Evolutionary conservation across 108 stramenopile species (phyloP), one percentile per base, ranked within the genome.

Genomic region (Cyclotella baltica): DNA sequence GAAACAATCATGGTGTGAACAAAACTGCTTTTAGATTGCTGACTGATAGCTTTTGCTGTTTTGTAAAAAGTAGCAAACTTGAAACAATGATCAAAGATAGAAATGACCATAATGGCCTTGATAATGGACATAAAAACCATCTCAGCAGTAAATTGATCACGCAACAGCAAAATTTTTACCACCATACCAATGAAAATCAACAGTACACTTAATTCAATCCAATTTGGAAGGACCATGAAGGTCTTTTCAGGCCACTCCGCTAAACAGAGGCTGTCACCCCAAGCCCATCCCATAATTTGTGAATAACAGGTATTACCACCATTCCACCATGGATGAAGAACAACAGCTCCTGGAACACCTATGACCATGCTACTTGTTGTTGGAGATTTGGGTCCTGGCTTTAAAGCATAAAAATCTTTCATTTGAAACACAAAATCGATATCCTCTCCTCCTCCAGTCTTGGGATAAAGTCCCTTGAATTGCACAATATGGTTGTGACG

Each of bases 381-480:
- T 38, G 18, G n/a, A 20, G 4, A 22, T 30, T 74, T 23, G 63
- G 73, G 10, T 22, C 53, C n/a, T 43, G 40, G 40, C 6, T 43
- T 6, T 43, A 43, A 43, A 13, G 40, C 40, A 30, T 76, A 70
- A 16, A 70, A 70, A 15, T 71, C 15, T 73, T 82, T 81, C 58
- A 33, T 78, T 58, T 81, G 83, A 62, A 70, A 80, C 31, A 77
- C 80, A 40, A 87, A 76, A 46, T 86, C 88, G 57, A 86, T 81
- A 51, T 86, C 85, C 34, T 86, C 86, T 20, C 87, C 85, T 16
- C 87, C 89, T 22, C 89, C 89, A 19, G 87, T 88, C 59, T 85
- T 85, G 16, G 86, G 83, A 35, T 74, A 90, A 11, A 33, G 52
- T 20, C 25, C 28, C 40, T 76, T 77, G 76, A 87, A 87, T 35